These are phyloP conservation scores for Vararia minispora DNA, from an alignment of 768 basidiomycete genomes.

Conservation along the genomic window DNA sequence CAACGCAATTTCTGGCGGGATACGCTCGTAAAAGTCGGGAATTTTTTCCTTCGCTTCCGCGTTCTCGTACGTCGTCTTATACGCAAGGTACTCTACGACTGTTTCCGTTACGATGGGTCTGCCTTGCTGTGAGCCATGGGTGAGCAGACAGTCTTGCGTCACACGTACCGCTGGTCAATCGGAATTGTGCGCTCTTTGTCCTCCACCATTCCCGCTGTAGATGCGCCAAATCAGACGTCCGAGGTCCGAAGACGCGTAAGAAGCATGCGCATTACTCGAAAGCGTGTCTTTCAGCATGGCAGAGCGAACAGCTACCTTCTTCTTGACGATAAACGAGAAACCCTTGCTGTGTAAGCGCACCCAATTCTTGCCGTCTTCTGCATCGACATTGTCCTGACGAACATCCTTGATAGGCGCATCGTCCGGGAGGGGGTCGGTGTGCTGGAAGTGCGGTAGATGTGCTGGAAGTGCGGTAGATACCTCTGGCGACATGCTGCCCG, in stretches of 20 bases:
- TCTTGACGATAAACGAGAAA: constrained; percentile 66
- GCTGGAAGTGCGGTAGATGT: too few relatives aligned
- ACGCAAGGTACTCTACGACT: constrained; percentile 81
- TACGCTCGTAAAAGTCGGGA: constrained; percentile 75
- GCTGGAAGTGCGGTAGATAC: too few relatives aligned
- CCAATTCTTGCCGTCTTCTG: constrained; percentile 42
- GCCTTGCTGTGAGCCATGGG: background rate
- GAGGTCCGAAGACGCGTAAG: too few relatives aligned
- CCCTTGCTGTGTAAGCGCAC: constrained; percentile 66
- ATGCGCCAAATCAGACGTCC: constrained; percentile 3
- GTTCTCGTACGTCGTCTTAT: constrained; percentile 72
- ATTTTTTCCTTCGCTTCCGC: constrained; percentile 64
- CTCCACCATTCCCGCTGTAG: constrained; percentile 15
- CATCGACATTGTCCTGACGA: too few relatives aligned
- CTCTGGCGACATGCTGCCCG: too few relatives aligned
- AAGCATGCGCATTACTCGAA: constrained; percentile 49
- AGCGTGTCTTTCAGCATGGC: constrained; percentile 78
- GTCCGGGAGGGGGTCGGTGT: too few relatives aligned
- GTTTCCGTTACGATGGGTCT: constrained; percentile 70
- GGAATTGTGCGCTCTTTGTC: constrained; percentile 58
- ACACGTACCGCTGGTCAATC: constrained; percentile 61
- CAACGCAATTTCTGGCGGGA: constrained; percentile 79
- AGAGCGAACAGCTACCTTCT: constrained; percentile 66
- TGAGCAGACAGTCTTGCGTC: background rate
- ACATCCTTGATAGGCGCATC: too few relatives aligned